These are phyloP conservation scores for Clonostachys sp. DNA, from an alignment of 2,329 filamentous ascomycete species.

Conservation along the genomic window DNA sequence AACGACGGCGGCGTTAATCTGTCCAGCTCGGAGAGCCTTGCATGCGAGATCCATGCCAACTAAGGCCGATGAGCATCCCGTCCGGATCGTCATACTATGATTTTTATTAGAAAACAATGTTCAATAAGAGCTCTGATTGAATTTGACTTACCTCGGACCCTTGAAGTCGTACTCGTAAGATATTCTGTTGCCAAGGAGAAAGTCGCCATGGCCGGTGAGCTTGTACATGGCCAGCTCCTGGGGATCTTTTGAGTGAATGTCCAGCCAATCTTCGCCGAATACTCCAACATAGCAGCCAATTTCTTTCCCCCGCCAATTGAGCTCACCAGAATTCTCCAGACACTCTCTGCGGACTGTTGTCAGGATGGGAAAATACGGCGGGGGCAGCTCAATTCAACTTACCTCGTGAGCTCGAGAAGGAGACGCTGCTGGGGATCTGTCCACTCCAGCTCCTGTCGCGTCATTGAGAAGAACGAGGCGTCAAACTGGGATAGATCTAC, in stretches of 20 bases:
- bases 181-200: neutral
- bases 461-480: slow-evolving; percentile 26
- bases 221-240: slow-evolving; percentile 10
- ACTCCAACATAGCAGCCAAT: slow-evolving; percentile 26
- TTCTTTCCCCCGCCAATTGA: slow-evolving; percentile 13
- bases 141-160: neutral
- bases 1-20: neutral
- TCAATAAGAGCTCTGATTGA: too few species aligned
- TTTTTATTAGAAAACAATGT: too few species aligned
- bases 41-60: slow-evolving; percentile 1
- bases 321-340: slow-evolving; percentile 18
- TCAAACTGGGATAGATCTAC: slow-evolving; percentile 25
- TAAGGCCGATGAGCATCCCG: slow-evolving; percentile 1
- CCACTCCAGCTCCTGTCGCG: slow-evolving; percentile 13
- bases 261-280: slow-evolving; percentile 22
- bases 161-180: neutral
- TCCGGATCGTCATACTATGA: slow-evolving; percentile 1
- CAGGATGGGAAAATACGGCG: too few species aligned
- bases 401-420: neutral
- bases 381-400: too few species aligned
- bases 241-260: slow-evolving; percentile 14
- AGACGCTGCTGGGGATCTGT: neutral
- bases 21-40: neutral
- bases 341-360: slow-evolving; percentile 26
- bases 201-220: slow-evolving; percentile 1